phyloP scores from a whole-genome alignment of 2,329 filamentous ascomycete genomes.

The Cadophora malorum region DNA sequence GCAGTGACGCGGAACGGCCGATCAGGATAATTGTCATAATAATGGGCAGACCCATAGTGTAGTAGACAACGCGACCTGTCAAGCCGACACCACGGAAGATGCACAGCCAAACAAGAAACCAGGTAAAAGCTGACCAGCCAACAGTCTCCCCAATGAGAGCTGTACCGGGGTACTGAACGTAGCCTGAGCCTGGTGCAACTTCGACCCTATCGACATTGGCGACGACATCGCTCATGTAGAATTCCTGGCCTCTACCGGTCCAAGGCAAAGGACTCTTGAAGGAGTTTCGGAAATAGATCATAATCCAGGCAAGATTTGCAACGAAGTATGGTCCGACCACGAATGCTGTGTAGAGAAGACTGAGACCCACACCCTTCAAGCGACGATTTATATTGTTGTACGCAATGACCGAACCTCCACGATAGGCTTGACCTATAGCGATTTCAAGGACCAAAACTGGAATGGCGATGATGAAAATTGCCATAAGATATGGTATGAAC shows the following conservation, averaged over 20 bases:
- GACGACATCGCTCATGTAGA: constrained; percentile 16
- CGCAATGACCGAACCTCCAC: constrained; percentile 8
- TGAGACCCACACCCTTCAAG: constrained; percentile 14
- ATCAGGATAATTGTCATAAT: constrained; percentile 10
- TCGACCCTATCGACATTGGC: neutral
- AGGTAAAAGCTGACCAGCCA: constrained; percentile 13
- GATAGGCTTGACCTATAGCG: constrained; percentile 17
- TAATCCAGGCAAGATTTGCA: constrained; percentile 10
- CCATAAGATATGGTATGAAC: constrained; percentile 18
- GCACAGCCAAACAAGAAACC: constrained; percentile 19
- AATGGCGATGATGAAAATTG: constrained; percentile 17
- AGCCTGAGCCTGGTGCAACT: constrained; percentile 7
- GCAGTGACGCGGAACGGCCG: constrained; percentile 14
- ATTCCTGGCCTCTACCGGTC: constrained; percentile 3
- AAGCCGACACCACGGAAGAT: constrained; percentile 15
- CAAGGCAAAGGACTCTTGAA: constrained; percentile 16
- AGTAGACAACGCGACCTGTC: constrained; percentile 17
- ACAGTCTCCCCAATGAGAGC: constrained; percentile 9
- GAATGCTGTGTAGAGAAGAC: constrained; percentile 16
- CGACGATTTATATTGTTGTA: constrained; percentile 18
- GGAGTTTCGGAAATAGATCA: constrained; percentile 17
- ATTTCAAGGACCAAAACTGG: constrained; percentile 17
- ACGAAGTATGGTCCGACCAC: constrained; percentile 15
- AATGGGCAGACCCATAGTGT: constrained; percentile 12
- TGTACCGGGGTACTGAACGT: constrained; percentile 9